A percentile compares a stretch with the other conserved stretches of the same genome.
phyloP scores from a whole-genome alignment of 768 basidiomycete genomes.

The Leccinum boreale region DNA sequence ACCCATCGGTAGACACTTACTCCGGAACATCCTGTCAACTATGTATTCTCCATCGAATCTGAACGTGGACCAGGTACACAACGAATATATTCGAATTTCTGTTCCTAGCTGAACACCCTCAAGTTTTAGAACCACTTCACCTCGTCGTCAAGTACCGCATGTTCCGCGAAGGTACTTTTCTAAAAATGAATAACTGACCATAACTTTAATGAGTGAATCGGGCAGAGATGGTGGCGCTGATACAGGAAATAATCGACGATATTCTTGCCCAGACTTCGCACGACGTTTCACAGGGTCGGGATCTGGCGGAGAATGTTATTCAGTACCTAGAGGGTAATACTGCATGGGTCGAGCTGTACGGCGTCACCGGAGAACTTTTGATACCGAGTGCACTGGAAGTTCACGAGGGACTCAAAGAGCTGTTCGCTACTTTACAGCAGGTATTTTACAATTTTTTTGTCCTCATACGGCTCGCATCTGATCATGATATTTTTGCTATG shows the following conservation, averaged over 20 bases:
- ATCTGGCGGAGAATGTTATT: constrained; percentile 47
- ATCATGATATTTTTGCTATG: constrained; percentile 27
- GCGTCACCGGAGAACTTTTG: constrained; percentile 64
- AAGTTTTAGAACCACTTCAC: constrained; percentile 61
- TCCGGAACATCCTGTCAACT: constrained; percentile 70
- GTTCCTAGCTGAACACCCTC: neutral
- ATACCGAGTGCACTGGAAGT: constrained; percentile 44
- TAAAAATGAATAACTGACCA: neutral
- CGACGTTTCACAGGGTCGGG: constrained; percentile 36
- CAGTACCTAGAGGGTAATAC: constrained; percentile 60
- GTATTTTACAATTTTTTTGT: constrained; percentile 20
- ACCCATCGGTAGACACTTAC: constrained; percentile 61
- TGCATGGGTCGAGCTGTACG: constrained; percentile 68
- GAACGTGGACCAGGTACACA: constrained; percentile 53
- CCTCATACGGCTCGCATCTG: constrained; percentile 22
- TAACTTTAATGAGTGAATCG: constrained; percentile 7
- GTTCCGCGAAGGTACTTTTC: constrained; percentile 69
- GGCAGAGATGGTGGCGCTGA: constrained; percentile 65
- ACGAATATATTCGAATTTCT: constrained; percentile 4
- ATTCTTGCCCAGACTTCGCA: constrained; percentile 37
- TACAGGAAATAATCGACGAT: constrained; percentile 47
- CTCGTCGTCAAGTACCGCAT: constrained; percentile 74
- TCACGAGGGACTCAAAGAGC: constrained; percentile 26
- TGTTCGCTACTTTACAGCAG: constrained; percentile 29
- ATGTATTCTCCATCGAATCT: constrained; percentile 77